These are phyloP conservation scores for Theobroma grandiflorum DNA, from an alignment of 441 rosid genomes.

Conservation along the genomic window DNA sequence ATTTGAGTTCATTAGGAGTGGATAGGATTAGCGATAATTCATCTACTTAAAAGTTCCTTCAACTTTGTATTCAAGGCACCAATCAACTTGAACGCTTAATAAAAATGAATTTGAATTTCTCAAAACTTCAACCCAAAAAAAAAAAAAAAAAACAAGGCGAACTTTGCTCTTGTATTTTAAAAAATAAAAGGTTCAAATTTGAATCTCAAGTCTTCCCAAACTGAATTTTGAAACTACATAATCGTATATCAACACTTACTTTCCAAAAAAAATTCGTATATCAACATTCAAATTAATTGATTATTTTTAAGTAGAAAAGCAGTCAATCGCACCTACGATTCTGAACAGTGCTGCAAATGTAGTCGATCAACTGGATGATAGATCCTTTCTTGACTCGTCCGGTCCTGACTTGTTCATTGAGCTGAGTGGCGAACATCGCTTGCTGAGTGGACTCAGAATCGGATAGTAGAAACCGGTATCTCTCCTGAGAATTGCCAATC, in stretches of 20 bases:
- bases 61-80: neutral
- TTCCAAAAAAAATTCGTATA: neutral
- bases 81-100: neutral
- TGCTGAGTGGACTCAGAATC: conserved; percentile 70
- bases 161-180: neutral
- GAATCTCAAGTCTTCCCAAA: neutral
- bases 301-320: too few relatives aligned
- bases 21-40: neutral
- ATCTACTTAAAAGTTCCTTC: neutral
- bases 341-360: conserved; percentile 75
- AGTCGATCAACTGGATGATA: conserved; percentile 79
- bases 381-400: conserved; percentile 71
- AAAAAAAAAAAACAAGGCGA: neutral
- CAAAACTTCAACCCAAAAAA: neutral
- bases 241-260: neutral
- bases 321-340: conserved; percentile 63
- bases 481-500: conserved; percentile 65
- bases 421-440: conserved; percentile 84
- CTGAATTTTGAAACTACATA: neutral
- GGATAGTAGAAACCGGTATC: conserved; percentile 72
- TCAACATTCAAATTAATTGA: neutral
- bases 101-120: conserved; percentile 1
- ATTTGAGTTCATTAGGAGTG: neutral
- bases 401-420: conserved; percentile 70
- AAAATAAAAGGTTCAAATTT: neutral